Conservation (phyloP, 176 grass and related monocot genomes). For the Raddia distichophylla region DNA sequence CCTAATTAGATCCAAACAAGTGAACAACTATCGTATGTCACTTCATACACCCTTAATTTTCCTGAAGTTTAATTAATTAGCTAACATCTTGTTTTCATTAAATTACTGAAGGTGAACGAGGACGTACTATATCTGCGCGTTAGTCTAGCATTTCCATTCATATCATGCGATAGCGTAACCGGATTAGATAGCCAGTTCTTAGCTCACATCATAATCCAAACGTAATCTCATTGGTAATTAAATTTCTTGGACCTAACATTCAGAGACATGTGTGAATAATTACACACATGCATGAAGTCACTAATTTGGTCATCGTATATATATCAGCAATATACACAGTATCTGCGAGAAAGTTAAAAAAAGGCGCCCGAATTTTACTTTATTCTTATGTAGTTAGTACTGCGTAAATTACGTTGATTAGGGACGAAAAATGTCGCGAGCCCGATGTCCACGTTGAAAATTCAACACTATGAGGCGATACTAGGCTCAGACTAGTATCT, state of each 20-base stretch:
- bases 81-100: neutral
- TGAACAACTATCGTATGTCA: too few relatives aligned
- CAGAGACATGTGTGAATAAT: neutral
- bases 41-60: neutral
- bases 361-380: neutral
- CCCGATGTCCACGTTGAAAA: too few relatives aligned
- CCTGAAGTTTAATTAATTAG: neutral
- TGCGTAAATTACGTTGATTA: neutral
- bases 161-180: neutral
- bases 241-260: neutral
- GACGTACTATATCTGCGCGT: too few relatives aligned
- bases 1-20: too few relatives aligned
- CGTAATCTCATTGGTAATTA: neutral
- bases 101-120: neutral
- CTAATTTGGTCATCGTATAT: neutral
- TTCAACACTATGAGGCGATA: too few relatives aligned
- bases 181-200: slow-evolving; percentile 1
- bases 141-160: neutral
- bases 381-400: neutral
- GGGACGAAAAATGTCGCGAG: neutral
- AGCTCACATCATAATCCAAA: slow-evolving; percentile 11
- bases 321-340: neutral
- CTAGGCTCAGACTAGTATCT: too few relatives aligned
- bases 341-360: neutral
- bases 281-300: too few relatives aligned